Evolutionary conservation across 2,329 filamentous ascomycete genomes (phyloP).

Genomic region (Metarhizium sp.): DNA sequence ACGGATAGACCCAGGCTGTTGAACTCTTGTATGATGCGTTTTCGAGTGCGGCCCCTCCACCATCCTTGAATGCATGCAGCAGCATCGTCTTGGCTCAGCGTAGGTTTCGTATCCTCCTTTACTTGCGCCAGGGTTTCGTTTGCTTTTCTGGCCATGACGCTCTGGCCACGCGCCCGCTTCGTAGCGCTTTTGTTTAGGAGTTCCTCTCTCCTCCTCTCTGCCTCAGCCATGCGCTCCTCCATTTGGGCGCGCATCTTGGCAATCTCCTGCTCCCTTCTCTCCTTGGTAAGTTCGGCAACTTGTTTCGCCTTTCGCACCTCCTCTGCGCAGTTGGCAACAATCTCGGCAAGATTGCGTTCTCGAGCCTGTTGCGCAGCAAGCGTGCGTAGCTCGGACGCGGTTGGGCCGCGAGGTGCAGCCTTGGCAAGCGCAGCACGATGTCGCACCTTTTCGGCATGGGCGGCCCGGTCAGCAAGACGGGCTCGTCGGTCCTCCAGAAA

Average conservation of each 20-base stretch:
- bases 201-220: slow-evolving; percentile 61
- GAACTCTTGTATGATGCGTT: slow-evolving; percentile 55
- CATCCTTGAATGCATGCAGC: slow-evolving; percentile 58
- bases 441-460: slow-evolving; percentile 76
- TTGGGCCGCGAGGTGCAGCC: slow-evolving; percentile 53
- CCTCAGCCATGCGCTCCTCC: slow-evolving; percentile 71
- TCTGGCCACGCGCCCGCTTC: slow-evolving; percentile 44
- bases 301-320: slow-evolving; percentile 77
- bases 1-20: slow-evolving; percentile 57
- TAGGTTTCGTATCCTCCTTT: slow-evolving; percentile 34
- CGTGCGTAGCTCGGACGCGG: slow-evolving; percentile 64
- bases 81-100: slow-evolving; percentile 51
- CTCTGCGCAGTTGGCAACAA: slow-evolving; percentile 71
- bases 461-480: slow-evolving; percentile 67
- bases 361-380: slow-evolving; percentile 69
- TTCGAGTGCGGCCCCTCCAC: slow-evolving; percentile 54
- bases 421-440: slow-evolving; percentile 66
- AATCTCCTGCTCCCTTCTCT: slow-evolving; percentile 67
- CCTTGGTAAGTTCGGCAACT: slow-evolving; percentile 73
- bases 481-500: slow-evolving; percentile 76
- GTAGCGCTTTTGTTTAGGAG: slow-evolving; percentile 44
- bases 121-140: slow-evolving; percentile 37
- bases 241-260: slow-evolving; percentile 62
- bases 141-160: slow-evolving; percentile 40
- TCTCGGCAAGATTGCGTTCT: slow-evolving; percentile 73